phyloP scores from a whole-genome alignment of 2,329 filamentous ascomycete genomes.

The Setomelanomma holmii region DNA sequence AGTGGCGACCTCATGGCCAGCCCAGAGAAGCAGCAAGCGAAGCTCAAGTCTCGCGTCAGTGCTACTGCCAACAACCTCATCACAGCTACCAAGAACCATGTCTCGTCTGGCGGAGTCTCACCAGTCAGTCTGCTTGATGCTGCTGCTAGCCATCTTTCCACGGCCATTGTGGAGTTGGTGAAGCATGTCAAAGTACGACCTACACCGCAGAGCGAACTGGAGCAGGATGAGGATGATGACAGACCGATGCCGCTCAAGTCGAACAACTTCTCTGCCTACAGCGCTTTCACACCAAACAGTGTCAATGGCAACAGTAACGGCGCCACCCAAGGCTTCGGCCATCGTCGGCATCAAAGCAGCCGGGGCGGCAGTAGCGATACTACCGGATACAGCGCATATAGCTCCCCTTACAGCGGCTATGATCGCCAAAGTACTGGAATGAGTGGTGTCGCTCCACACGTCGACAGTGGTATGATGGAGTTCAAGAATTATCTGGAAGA shows the following conservation, averaged over 20 bases:
- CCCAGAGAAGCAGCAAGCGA: constrained; percentile 63
- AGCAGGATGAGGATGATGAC: constrained; percentile 65
- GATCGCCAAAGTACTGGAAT: constrained; percentile 40
- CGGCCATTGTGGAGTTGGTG: constrained; percentile 84
- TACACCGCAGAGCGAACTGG: constrained; percentile 77
- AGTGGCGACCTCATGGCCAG: constrained; percentile 39
- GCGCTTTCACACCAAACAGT: constrained; percentile 27
- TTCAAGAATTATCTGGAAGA: constrained; percentile 81
- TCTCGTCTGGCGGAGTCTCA: constrained; percentile 79
- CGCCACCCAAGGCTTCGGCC: constrained; percentile 17
- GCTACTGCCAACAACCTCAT: constrained; percentile 95
- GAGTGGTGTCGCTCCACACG: constrained; percentile 31
- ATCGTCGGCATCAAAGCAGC: constrained; percentile 41
- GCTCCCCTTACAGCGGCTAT: constrained; percentile 47
- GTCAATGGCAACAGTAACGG: constrained; percentile 23
- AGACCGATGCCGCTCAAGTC: constrained; percentile 46
- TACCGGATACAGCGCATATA: constrained; percentile 43
- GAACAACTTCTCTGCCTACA: constrained; percentile 26
- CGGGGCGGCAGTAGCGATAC: constrained; percentile 46
- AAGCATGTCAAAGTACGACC: constrained; percentile 82
- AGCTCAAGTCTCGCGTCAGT: constrained; percentile 83
- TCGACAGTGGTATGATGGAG: constrained; percentile 58
- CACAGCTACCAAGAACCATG: constrained; percentile 92
- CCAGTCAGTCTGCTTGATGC: constrained; percentile 94
- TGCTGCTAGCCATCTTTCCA: constrained; percentile 87